Evolutionary conservation across 495 filamentous ascomycete genomes (phyloP).

Genomic region (Aspergillus sparsus): DNA sequence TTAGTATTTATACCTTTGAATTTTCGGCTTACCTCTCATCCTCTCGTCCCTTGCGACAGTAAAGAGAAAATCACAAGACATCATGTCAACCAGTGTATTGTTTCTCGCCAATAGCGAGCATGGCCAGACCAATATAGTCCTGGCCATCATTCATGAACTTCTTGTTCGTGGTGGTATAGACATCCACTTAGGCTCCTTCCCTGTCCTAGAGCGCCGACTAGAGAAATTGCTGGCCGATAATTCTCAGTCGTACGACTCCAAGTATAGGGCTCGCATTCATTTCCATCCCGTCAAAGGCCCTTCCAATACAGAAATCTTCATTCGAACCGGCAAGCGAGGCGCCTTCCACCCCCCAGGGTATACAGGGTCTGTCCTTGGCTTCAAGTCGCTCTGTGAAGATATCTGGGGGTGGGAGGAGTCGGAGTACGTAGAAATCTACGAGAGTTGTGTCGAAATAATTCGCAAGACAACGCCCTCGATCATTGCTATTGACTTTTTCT

Average conservation of each 20-base stretch:
- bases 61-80: background rate
- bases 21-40: background rate
- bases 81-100: conserved; percentile 31
- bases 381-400: conserved; percentile 36
- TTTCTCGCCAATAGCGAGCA: conserved; percentile 59
- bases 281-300: conserved; percentile 49
- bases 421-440: conserved; percentile 52
- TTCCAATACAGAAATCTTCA: conserved; percentile 44
- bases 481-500: conserved; percentile 52
- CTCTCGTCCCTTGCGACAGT: background rate
- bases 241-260: conserved; percentile 24
- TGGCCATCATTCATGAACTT: conserved; percentile 55
- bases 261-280: conserved; percentile 29
- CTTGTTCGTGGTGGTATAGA: conserved; percentile 44
- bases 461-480: conserved; percentile 40
- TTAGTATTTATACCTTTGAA: background rate
- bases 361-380: conserved; percentile 38
- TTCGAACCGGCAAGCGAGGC: conserved; percentile 36
- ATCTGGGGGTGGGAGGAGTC: conserved; percentile 47
- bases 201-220: conserved; percentile 32
- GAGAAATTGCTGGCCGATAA: conserved; percentile 37
- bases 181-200: conserved; percentile 56
- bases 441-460: conserved; percentile 47
- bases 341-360: conserved; percentile 42
- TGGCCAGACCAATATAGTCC: conserved; percentile 57